Evolutionary conservation across 129 eudicot genomes (phyloP).

Genomic region (Pulicaria dysenterica): DNA sequence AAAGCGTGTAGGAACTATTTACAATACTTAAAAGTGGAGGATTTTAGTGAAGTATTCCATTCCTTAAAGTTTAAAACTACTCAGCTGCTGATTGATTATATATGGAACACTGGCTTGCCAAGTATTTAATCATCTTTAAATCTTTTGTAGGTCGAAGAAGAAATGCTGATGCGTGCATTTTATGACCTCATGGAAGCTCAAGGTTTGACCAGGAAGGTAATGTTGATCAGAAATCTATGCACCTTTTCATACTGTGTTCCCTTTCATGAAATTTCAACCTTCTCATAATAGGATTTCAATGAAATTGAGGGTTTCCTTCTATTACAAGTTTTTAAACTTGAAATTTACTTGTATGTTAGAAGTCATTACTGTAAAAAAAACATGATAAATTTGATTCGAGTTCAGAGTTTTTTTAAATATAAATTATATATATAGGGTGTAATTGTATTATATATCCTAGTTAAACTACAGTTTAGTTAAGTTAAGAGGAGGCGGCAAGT

Average conservation of each 20-base stretch:
- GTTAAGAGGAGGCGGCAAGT: background rate
- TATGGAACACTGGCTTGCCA: background rate
- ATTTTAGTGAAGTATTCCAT: no score
- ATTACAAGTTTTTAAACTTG: background rate
- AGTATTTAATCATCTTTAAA: background rate
- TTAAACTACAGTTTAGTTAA: no score
- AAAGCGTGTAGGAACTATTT: no score
- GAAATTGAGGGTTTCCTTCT: background rate
- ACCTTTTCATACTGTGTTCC: background rate
- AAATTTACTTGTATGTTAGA: background rate
- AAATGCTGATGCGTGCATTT: slow-evolving; percentile 77
- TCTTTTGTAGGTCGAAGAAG: slow-evolving; percentile 71
- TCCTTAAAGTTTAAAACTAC: no score
- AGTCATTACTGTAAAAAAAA: background rate
- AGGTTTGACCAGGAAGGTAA: slow-evolving; percentile 43
- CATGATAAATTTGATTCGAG: background rate
- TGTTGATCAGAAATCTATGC: background rate
- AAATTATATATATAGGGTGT: no score
- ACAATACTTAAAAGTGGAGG: no score
- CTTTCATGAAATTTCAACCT: background rate
- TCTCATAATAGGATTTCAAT: background rate
- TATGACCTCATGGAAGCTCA: slow-evolving; percentile 64
- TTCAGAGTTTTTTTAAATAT: no score
- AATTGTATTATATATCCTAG: no score
- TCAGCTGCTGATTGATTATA: no score